A percentile compares a stretch with the other conserved stretches of the same genome.
Evolutionary conservation across 2,329 filamentous ascomycete genomes (phyloP).

Genomic region (Phaeophleospora eucalypticola): DNA sequence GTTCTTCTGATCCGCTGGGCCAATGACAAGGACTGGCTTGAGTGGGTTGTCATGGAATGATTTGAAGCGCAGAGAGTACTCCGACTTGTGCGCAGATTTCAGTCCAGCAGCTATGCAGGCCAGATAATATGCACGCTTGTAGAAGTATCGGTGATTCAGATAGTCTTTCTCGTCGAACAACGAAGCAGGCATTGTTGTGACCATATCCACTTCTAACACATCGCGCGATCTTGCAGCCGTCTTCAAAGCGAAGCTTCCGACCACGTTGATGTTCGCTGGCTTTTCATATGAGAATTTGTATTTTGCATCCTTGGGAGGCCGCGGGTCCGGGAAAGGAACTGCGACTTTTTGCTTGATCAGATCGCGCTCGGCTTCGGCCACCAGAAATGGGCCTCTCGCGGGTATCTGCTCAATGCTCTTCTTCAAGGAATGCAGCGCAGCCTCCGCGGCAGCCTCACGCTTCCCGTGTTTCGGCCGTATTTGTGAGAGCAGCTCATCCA

Average conservation of each 20-base stretch:
- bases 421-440: conserved; percentile 53
- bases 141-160: conserved; percentile 86
- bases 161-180: conserved; percentile 95
- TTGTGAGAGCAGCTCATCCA: conserved; percentile 59
- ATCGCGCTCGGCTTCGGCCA: conserved; percentile 65
- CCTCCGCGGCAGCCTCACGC: conserved; percentile 51
- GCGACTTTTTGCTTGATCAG: conserved; percentile 63
- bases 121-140: conserved; percentile 88
- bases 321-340: conserved; percentile 83
- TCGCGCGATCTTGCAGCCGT: conserved; percentile 60
- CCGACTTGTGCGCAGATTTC: conserved; percentile 61
- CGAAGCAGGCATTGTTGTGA: conserved; percentile 73
- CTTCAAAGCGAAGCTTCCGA: conserved; percentile 78
- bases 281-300: conserved; percentile 77
- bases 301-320: conserved; percentile 67
- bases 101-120: conserved; percentile 73
- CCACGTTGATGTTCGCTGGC: conserved; percentile 76
- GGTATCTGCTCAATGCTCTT: conserved; percentile 55
- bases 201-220: conserved; percentile 68
- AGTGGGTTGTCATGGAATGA: conserved; percentile 42
- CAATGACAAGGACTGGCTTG: conserved; percentile 61
- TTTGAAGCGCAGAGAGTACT: conserved; percentile 33
- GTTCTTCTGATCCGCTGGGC: conserved; percentile 23
- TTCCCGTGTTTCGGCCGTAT: conserved; percentile 57
- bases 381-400: conserved; percentile 46